Conservation (phyloP, 2,329 filamentous ascomycete species). For the Cordyceps cicadae region DNA sequence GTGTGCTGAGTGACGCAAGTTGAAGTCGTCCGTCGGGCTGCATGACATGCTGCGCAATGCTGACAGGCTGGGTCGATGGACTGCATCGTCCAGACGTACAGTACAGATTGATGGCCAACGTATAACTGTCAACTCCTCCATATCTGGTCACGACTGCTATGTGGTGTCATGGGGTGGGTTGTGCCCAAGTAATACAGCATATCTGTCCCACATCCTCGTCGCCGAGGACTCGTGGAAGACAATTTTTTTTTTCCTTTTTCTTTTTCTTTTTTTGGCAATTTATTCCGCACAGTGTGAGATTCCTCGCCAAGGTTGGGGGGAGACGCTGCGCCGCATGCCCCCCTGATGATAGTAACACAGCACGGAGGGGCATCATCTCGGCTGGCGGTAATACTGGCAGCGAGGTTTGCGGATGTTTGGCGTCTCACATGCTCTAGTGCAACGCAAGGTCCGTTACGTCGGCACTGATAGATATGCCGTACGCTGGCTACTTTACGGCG, state of each 20-base stretch:
- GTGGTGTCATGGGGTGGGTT: not conserved
- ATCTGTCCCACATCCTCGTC: not conserved
- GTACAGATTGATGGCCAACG: not conserved
- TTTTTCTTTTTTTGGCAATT: not conserved
- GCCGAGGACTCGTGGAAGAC: not conserved
- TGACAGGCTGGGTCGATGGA: not conserved
- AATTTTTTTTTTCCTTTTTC: not conserved
- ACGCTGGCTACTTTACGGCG: not conserved
- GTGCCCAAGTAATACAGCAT: constrained; percentile 1
- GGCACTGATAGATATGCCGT: not conserved
- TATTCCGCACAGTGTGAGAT: not conserved
- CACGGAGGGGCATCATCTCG: not conserved
- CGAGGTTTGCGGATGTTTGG: not conserved
- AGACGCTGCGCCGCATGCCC: not conserved
- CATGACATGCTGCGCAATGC: constrained; percentile 3
- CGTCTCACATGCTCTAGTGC: not conserved
- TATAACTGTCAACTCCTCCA: not conserved
- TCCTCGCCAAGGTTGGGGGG: not conserved
- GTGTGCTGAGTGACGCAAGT: not conserved
- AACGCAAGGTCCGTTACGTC: not conserved
- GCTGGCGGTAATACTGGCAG: not conserved
- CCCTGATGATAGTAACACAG: not conserved
- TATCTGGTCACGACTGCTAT: not conserved
- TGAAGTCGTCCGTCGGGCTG: not conserved
- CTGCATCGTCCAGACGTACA: not conserved